These are phyloP conservation scores for Pholiota adiposa DNA, from an alignment of 1,284 basidiomycete genomes.

Conservation along the genomic window DNA sequence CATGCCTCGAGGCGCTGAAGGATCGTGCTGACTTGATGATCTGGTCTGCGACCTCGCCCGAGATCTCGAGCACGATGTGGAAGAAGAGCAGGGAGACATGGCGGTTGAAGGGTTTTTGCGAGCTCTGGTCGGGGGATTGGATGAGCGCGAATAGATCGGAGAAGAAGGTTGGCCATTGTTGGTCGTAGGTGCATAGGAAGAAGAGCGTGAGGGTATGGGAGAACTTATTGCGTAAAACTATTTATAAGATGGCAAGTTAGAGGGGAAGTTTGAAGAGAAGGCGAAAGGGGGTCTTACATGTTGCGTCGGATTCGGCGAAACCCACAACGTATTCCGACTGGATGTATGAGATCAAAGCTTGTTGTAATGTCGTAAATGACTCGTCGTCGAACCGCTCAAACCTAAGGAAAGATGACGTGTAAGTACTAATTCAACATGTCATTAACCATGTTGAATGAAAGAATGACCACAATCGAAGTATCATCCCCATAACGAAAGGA, in stretches of 20 bases:
- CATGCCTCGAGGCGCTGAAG: conserved; percentile 71
- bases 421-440: conserved; percentile 2
- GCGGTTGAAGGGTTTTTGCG: conserved; percentile 67
- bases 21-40: conserved; percentile 84
- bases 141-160: conserved; percentile 78
- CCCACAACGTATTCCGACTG: conserved; percentile 82
- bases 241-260: background rate
- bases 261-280: conserved; percentile 8
- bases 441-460: background rate
- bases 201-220: conserved; percentile 96
- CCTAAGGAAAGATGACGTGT: conserved; percentile 40
- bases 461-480: background rate
- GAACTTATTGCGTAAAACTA: conserved; percentile 95
- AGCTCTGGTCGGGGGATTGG: conserved; percentile 59
- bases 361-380: conserved; percentile 70
- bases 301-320: conserved; percentile 70
- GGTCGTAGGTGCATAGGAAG: conserved; percentile 89
- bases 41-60: conserved; percentile 91
- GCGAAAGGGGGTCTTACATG: conserved; percentile 66
- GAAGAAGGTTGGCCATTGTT: conserved; percentile 85
- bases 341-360: conserved; percentile 74
- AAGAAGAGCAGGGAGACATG: conserved; percentile 87
- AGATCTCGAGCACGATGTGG: conserved; percentile 88
- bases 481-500: background rate
- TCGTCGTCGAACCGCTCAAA: conserved; percentile 73